Evolutionary conservation across 192 early-diverging fungal species (phyloP).

Genomic region (Gigaspora rosea): DNA sequence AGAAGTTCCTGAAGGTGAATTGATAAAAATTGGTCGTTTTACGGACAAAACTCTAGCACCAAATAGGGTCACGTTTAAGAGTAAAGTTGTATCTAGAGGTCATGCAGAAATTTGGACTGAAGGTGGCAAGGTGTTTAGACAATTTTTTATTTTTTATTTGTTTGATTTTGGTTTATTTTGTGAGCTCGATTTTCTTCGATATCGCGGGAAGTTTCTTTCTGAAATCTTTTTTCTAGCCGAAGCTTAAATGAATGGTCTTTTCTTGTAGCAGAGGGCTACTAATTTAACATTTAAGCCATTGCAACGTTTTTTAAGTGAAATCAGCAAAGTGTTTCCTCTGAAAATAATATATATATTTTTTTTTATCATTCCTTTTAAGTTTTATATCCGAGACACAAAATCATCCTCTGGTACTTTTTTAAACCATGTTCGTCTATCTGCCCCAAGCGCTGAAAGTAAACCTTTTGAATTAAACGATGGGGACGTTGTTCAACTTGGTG

Average conservation of each 20-base stretch:
- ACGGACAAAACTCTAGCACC: slow-evolving; percentile 62
- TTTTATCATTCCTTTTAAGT: slow-evolving; percentile 46
- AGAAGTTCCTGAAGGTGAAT: slow-evolving; percentile 59
- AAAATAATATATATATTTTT: slow-evolving; percentile 40
- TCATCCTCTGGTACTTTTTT: slow-evolving; percentile 98
- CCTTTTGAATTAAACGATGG: slow-evolving; percentile 83
- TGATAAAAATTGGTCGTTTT: slow-evolving; percentile 74
- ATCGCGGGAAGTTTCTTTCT: no score
- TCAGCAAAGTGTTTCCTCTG: no score
- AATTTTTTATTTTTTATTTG: background rate
- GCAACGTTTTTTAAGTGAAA: no score
- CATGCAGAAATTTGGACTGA: slow-evolving; percentile 95
- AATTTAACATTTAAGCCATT: no score
- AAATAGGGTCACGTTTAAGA: slow-evolving; percentile 81
- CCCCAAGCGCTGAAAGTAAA: slow-evolving; percentile 81
- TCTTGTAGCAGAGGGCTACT: no score
- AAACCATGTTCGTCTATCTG: slow-evolving; percentile 90
- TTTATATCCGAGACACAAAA: slow-evolving; percentile 93
- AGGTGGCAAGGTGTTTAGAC: slow-evolving; percentile 53
- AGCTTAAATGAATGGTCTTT: no score
- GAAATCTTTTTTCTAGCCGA: no score
- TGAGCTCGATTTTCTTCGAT: no score
- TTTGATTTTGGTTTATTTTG: no score
- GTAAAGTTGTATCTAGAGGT: slow-evolving; percentile 90
- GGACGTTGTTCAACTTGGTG: slow-evolving; percentile 94